Percentiles rank a stretch among this genome's conserved stretches.
Evolutionary conservation across 2,329 filamentous ascomycete species (phyloP).

Genomic region (Neocatenulostroma microsporum): DNA sequence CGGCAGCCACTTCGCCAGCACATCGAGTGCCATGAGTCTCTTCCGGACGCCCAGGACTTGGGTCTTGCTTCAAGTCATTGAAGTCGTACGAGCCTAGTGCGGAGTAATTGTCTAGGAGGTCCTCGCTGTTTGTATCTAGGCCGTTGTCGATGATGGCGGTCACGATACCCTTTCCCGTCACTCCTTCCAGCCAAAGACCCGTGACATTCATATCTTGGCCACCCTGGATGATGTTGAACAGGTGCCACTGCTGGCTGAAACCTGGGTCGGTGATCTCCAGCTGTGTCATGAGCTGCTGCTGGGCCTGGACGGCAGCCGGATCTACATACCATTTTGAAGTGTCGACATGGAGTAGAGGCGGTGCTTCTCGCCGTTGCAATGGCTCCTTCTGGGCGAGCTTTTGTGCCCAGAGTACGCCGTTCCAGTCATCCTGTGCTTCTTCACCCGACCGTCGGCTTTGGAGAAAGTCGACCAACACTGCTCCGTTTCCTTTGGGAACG

Average conservation of each 20-base stretch:
- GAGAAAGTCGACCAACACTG: conserved; percentile 46
- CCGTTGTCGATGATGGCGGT: conserved; percentile 96
- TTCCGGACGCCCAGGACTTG: conserved; percentile 72
- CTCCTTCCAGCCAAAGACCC: conserved; percentile 79
- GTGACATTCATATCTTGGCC: conserved; percentile 97
- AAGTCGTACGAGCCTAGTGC: conserved; percentile 90
- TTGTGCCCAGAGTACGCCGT: conserved; percentile 67
- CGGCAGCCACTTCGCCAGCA: conserved; percentile 87
- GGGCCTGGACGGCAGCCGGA: too few species aligned
- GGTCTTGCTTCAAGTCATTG: conserved; percentile 74
- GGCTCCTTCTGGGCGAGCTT: conserved; percentile 63
- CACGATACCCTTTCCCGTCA: conserved; percentile 81
- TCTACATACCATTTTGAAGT: conserved; percentile 46
- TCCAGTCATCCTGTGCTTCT: conserved; percentile 51
- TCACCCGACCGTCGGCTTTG: conserved; percentile 40
- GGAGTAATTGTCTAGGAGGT: conserved; percentile 90
- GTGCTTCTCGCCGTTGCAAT: too few species aligned
- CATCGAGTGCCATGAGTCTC: conserved; percentile 90
- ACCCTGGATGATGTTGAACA: conserved; percentile 70
- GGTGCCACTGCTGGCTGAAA: conserved; percentile 91
- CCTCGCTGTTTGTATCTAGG: conserved; percentile 88
- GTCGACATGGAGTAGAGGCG: conserved; percentile 6
- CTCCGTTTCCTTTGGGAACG: conserved; percentile 64
- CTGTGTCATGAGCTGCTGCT: too few species aligned
- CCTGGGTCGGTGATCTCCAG: conserved; percentile 84